These are phyloP conservation scores for Pestalotiopsis sp. DNA, from an alignment of 2,329 filamentous ascomycete genomes.

Conservation along the genomic window DNA sequence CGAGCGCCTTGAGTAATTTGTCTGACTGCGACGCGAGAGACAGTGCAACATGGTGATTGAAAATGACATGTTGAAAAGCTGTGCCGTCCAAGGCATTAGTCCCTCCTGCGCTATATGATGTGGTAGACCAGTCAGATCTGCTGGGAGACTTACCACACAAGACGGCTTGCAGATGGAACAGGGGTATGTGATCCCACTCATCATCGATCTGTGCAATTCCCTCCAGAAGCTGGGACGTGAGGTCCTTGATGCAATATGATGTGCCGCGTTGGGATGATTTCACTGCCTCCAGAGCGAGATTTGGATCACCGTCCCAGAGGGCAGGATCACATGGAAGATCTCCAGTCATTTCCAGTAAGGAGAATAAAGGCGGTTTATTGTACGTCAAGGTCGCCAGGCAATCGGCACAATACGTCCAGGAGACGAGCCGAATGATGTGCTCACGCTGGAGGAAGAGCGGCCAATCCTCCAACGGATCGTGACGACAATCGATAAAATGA, in stretches of 20 bases:
- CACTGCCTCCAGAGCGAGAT: neutral
- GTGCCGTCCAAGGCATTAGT: too few relatives aligned
- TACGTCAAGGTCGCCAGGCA: conserved; percentile 14
- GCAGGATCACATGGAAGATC: conserved; percentile 14
- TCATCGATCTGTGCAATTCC: neutral
- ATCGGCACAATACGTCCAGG: conserved; percentile 12
- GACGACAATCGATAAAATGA: conserved; percentile 1
- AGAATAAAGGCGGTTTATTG: conserved; percentile 12
- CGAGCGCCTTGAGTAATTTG: neutral
- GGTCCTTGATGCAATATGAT: neutral
- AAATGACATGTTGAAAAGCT: conserved; percentile 6
- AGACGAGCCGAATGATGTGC: conserved; percentile 12
- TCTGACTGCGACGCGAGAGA: neutral
- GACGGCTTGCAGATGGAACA: neutral
- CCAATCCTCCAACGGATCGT: conserved; percentile 12
- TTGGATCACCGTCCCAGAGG: neutral
- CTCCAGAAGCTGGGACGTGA: neutral
- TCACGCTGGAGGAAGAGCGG: conserved; percentile 6
- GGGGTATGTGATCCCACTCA: neutral
- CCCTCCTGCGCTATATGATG: too few relatives aligned
- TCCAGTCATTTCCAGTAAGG: conserved; percentile 14
- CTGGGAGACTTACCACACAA: neutral
- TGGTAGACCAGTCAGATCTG: too few relatives aligned
- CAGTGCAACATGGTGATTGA: neutral
- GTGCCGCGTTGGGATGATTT: neutral